A percentile compares a stretch with the other conserved stretches of the same genome.
Conservation (phyloP, 148 eudicot species). For the Nepenthes gracilis region DNA sequence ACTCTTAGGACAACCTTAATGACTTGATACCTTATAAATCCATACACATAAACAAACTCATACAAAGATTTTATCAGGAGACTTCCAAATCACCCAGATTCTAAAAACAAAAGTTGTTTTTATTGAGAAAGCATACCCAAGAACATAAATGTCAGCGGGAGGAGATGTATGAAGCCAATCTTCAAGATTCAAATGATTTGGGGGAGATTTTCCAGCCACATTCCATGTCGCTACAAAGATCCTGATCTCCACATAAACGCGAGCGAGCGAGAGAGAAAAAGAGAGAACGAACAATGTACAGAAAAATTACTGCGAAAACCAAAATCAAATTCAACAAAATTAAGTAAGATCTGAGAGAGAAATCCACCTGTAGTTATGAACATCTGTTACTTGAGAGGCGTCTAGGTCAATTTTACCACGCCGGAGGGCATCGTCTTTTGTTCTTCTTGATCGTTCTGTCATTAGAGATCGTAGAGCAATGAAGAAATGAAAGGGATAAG, state of each 20-base stretch:
- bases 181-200: slow-evolving; percentile 71
- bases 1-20: too few species aligned
- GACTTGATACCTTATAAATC: too few species aligned
- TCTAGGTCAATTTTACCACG: slow-evolving; percentile 55
- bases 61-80: too few species aligned
- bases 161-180: slow-evolving; percentile 96
- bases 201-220: slow-evolving; percentile 96
- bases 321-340: background rate
- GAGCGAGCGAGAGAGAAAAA: background rate
- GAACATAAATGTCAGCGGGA: slow-evolving; percentile 92
- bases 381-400: slow-evolving; percentile 56
- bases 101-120: background rate
- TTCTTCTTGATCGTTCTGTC: slow-evolving; percentile 47
- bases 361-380: slow-evolving; percentile 57
- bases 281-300: background rate
- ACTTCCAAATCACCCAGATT: too few species aligned
- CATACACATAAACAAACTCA: too few species aligned
- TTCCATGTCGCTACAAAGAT: slow-evolving; percentile 93
- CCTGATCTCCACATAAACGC: slow-evolving; percentile 16
- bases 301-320: background rate
- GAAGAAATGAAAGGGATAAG: background rate
- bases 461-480: background rate
- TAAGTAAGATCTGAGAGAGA: background rate
- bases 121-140: slow-evolving; percentile 44
- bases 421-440: slow-evolving; percentile 31